Conservation (phyloP, 1,284 basidiomycete species). For the Singerocomus inundabilis region DNA sequence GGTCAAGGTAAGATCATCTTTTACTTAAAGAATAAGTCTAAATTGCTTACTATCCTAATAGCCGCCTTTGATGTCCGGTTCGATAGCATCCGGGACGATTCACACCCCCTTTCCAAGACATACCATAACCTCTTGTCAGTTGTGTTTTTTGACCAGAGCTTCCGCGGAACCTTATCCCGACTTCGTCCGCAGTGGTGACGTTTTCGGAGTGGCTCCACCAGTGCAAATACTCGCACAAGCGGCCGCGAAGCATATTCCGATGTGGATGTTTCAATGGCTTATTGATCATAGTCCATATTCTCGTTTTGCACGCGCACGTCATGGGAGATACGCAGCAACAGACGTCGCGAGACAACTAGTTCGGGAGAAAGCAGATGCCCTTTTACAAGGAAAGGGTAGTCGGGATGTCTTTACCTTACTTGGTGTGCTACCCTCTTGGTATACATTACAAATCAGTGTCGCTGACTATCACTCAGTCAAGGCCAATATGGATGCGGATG, state of each 20-base stretch:
- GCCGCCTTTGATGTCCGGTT: conserved; percentile 45
- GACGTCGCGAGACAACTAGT: conserved; percentile 40
- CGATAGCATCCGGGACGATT: conserved; percentile 34
- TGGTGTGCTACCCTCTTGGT: conserved; percentile 26
- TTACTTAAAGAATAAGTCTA: not conserved
- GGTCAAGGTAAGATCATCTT: conserved; percentile 38
- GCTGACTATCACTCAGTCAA: conserved; percentile 39
- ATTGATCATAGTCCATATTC: conserved; percentile 35
- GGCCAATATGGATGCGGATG: conserved; percentile 49
- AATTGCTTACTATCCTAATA: conserved; percentile 15
- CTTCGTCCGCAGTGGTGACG: too few species aligned
- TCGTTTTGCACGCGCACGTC: conserved; percentile 36
- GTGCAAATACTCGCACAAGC: conserved; percentile 19
- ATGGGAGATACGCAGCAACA: conserved; percentile 25
- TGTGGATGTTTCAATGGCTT: conserved; percentile 36
- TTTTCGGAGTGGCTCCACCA: conserved; percentile 18
- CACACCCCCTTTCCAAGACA: conserved; percentile 38
- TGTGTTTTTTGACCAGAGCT: not conserved
- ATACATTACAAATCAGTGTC: too few species aligned
- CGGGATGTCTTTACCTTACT: conserved; percentile 45
- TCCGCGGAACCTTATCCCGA: not conserved
- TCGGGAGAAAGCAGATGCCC: conserved; percentile 39
- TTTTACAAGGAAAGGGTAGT: conserved; percentile 31
- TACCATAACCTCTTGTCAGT: conserved; percentile 37
- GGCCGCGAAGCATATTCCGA: conserved; percentile 16